These are phyloP conservation scores for Trametes elegans DNA, from an alignment of 768 basidiomycete species.

Conservation along the genomic window DNA sequence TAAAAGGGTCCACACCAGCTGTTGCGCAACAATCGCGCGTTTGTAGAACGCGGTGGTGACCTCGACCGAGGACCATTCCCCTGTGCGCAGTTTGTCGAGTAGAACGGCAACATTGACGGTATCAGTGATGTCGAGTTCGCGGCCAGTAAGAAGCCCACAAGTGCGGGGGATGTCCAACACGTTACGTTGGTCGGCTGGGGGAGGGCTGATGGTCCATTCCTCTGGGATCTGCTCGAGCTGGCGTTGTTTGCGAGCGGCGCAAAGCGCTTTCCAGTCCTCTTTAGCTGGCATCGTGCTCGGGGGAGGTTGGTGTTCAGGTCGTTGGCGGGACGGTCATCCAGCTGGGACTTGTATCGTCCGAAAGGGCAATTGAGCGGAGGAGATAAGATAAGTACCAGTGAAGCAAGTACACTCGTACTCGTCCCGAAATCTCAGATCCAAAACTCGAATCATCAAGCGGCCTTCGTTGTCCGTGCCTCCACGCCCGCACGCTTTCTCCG, in stretches of 20 bases:
- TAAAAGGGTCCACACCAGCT: conserved; percentile 34
- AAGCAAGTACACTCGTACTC: neutral
- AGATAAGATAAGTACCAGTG: neutral
- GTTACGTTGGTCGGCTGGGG: conserved; percentile 47
- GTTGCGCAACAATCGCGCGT: conserved; percentile 49
- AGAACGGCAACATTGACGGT: conserved; percentile 44
- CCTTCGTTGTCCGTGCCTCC: neutral
- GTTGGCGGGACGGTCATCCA: neutral
- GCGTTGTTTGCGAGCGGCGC: conserved; percentile 48
- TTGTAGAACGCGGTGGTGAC: conserved; percentile 47
- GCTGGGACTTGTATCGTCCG: neutral
- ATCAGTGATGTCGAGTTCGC: conserved; percentile 63
- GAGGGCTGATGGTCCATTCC: conserved; percentile 56
- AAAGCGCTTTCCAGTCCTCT: conserved; percentile 49
- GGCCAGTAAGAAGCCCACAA: conserved; percentile 54
- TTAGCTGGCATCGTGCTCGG: conserved; percentile 8
- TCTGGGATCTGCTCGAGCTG: conserved; percentile 59
- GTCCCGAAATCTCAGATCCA: neutral
- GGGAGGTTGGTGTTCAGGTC: conserved; percentile 1
- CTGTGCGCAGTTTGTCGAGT: conserved; percentile 50
- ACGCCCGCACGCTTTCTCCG: neutral
- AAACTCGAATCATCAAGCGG: neutral
- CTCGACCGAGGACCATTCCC: conserved; percentile 57
- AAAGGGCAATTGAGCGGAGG: neutral
- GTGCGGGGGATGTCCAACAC: conserved; percentile 53